Base-by-base conservation (phyloP, 1,139 yeast genomes). In the Suhomyces yuchorum region DNA sequence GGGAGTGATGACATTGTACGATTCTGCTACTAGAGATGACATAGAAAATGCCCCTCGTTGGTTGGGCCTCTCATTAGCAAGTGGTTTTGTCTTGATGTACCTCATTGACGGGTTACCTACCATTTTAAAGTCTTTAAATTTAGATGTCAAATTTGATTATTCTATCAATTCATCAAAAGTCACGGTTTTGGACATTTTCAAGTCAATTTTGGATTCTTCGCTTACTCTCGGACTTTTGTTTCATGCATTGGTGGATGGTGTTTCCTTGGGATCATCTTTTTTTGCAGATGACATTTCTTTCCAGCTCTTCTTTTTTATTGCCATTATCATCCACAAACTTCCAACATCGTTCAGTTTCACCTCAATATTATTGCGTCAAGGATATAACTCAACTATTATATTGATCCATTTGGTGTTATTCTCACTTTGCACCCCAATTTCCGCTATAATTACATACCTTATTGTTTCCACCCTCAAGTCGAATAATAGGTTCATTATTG, bases 341-440 rank as follows among this genome's bases (percentile, higher is more conserved):
- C 96, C 96, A 0, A 85, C 93, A 0, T 77, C 90, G 5, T 84
- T 87, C 61, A 87, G 92, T 42, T 73, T 87, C 40, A 66, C 81
- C 1, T 77, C 89, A 1, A 73, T 86, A 11, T 67, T 87, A 37
- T 60, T 78, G n/a, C 68, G 73, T 37, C 68, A 71, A 41, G 65
- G 65, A 6, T 56, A 68, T 2, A 52, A 63, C n/a, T 50, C 53
- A 8, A 52, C 56, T 14, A 60, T 62, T n/a, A 67, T 79, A 18
- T 67, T 69, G 44, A 60, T 71, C 19, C 81, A 80, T 53, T 59
- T 81, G 35, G 58, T 66, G 2, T 55, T 73, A 5, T 83, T 83
- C 61, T 71, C 86, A 1, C 55, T 70, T 4, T 70, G 81, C 14
- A 81, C 86, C 1, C 87, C 89, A 0, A 43, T 78, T 1, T 70